Base-by-base conservation (phyloP, 805 yeast species). In the Kluyveromyces siamensis region DNA sequence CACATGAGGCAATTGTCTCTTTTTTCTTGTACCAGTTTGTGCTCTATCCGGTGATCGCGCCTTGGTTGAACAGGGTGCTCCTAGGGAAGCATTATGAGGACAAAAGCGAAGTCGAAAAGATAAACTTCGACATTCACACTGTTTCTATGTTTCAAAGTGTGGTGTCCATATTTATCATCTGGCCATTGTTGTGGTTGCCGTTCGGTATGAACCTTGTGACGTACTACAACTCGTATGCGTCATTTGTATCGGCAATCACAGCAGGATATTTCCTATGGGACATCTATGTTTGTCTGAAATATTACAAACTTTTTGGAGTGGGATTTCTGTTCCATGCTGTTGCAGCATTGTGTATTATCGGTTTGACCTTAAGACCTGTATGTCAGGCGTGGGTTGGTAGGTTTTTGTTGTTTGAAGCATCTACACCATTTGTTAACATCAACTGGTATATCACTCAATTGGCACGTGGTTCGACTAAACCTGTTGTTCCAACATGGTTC, bases 261-360 rank as follows among this genome's bases (percentile, higher is more conserved):
- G 62, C 74, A 9, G 99, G 98, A 2, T 93, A 93, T 69, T 93
- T 93, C 63, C 55, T 87, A 19, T 93, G 99, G 99, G 99, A 93
- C 66, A 52, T 84, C 37, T 66, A 69, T 50, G 82, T 89, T 48
- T 90, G 97, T 62, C 7, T 81, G 8, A 67, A 67, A 46, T 74
- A 85, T 69, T 80, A 71, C 63, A 69, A 74, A 45, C 63, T 86
- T 53, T 93, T 87, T 66, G 98, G 99, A 0, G 46, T 78, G 14
- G 88, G 90, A 41, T 93, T 87, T 66, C 68, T 87, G 49, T 69
- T 87, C 50, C 99, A 93, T 62, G 98, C 95, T 0, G 56, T 79
- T 39, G 89, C 90, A 1, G 88, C 98, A 0, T 65, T 88, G 48
- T 77, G 76, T 58, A 96, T 87, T 38, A 87, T 90, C 62, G 59